Percentiles rank a stretch among this genome's conserved stretches.
These are phyloP conservation scores for Coemansia sp. DNA, from an alignment of 192 early-diverging fungal genomes.

Conservation along the genomic window DNA sequence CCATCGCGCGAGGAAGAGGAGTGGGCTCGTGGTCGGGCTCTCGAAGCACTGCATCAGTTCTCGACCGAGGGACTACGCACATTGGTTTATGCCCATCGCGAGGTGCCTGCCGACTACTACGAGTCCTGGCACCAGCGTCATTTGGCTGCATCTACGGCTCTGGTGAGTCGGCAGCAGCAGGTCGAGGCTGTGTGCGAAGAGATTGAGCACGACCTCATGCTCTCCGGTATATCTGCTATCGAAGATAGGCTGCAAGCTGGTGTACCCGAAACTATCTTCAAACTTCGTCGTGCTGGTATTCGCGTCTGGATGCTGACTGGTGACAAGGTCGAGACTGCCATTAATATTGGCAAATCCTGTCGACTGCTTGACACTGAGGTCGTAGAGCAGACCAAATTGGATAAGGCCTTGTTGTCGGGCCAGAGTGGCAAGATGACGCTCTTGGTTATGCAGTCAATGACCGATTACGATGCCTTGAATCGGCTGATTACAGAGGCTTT, in stretches of 20 bases:
- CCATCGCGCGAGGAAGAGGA: constrained; percentile 61
- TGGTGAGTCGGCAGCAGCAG: constrained; percentile 64
- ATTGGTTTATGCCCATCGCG: constrained; percentile 73
- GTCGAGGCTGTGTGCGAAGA: constrained; percentile 71
- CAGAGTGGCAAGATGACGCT: constrained; percentile 4
- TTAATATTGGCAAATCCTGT: constrained; percentile 87
- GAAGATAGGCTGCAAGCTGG: constrained; percentile 88
- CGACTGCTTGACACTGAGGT: constrained; percentile 62
- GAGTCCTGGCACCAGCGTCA: constrained; percentile 68
- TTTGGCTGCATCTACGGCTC: constrained; percentile 67
- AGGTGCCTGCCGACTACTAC: constrained; percentile 67
- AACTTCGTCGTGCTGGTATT: constrained; percentile 76
- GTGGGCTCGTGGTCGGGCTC: constrained; percentile 63
- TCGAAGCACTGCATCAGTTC: constrained; percentile 71
- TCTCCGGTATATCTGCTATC: constrained; percentile 87
- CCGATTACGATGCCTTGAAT: constrained; percentile 22
- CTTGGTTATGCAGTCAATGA: constrained; percentile 37
- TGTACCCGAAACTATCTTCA: constrained; percentile 83
- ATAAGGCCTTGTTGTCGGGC: not conserved
- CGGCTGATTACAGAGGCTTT: constrained; percentile 27
- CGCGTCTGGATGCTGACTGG: constrained; percentile 92
- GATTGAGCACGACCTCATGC: constrained; percentile 72
- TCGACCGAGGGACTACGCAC: constrained; percentile 84
- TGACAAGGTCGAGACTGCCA: constrained; percentile 89
- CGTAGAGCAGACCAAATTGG: constrained; percentile 34